phyloP scores from a whole-genome alignment of 306 rosid species.

The Prunus campanulata region DNA sequence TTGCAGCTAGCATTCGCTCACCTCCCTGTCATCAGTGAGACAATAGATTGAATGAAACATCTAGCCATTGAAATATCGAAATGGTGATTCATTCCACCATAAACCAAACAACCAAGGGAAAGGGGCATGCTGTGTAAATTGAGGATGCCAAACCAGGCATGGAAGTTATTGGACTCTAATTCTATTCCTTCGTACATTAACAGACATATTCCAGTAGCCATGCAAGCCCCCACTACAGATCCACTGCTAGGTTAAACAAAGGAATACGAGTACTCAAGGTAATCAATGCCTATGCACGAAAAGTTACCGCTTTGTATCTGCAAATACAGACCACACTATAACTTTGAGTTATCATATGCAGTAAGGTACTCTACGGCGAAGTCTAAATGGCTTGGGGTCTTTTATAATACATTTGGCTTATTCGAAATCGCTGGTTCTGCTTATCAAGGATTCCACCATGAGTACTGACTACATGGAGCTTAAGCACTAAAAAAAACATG shows the following conservation, averaged over 20 bases:
- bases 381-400: background rate
- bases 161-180: background rate
- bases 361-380: background rate
- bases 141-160: background rate
- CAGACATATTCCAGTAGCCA: background rate
- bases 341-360: background rate
- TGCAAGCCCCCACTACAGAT: background rate
- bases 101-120: background rate
- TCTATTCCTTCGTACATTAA: background rate
- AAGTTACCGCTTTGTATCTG: background rate
- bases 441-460: background rate
- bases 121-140: background rate
- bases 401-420: background rate
- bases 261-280: background rate
- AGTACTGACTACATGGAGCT: background rate
- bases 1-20: constrained; percentile 34
- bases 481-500: background rate
- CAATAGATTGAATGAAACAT: background rate
- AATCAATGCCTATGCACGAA: background rate
- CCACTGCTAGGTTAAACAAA: background rate
- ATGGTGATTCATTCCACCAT: background rate
- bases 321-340: too few relatives aligned
- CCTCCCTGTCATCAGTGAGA: constrained; percentile 38
- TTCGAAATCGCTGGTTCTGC: background rate
- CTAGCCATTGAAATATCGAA: background rate